Evolutionary conservation across 331 rosid species (phyloP).

Genomic region (Ulmus americana): DNA sequence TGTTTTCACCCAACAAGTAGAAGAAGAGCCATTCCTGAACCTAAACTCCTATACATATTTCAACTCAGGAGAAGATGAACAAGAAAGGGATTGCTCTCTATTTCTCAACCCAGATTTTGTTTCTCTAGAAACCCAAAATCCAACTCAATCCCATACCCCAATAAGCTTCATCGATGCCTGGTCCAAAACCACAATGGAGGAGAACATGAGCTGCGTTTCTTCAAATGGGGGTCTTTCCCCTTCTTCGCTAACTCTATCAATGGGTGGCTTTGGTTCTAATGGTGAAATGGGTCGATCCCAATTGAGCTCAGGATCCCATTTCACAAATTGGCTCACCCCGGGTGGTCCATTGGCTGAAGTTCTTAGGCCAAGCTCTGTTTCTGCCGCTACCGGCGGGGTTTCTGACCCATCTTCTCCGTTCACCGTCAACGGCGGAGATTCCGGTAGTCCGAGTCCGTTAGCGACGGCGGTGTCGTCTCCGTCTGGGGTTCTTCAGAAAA

Average conservation of each 20-base stretch:
- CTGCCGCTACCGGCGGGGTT: conserved; percentile 29
- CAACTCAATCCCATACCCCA: conserved; percentile 32
- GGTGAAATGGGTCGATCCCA: conserved; percentile 35
- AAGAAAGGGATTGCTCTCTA: conserved; percentile 20
- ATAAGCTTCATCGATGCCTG: conserved; percentile 69
- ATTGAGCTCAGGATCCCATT: conserved; percentile 35
- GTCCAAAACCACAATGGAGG: conserved; percentile 40
- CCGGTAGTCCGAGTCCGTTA: conserved; percentile 26
- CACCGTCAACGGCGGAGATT: conserved; percentile 35
- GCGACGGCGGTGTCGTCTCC: conserved; percentile 50
- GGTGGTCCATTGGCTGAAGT: conserved; percentile 86
- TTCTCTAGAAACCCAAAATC: conserved; percentile 22
- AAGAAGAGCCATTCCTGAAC: conserved; percentile 30
- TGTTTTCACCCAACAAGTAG: conserved; percentile 12
- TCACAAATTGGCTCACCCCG: conserved; percentile 45
- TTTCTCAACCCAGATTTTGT: conserved; percentile 37
- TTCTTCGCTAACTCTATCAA: conserved; percentile 56
- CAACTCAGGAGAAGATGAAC: conserved; percentile 31
- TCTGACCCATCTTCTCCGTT: conserved; percentile 41
- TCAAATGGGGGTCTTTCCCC: conserved; percentile 42
- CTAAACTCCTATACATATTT: conserved; percentile 39
- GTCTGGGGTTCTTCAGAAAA: conserved; percentile 62
- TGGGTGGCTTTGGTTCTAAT: conserved; percentile 39
- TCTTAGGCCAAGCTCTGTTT: conserved; percentile 44
- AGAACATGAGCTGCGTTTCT: conserved; percentile 29